These are phyloP conservation scores for Raddia distichophylla DNA, from an alignment of 176 grass and related monocot species.

Conservation along the genomic window DNA sequence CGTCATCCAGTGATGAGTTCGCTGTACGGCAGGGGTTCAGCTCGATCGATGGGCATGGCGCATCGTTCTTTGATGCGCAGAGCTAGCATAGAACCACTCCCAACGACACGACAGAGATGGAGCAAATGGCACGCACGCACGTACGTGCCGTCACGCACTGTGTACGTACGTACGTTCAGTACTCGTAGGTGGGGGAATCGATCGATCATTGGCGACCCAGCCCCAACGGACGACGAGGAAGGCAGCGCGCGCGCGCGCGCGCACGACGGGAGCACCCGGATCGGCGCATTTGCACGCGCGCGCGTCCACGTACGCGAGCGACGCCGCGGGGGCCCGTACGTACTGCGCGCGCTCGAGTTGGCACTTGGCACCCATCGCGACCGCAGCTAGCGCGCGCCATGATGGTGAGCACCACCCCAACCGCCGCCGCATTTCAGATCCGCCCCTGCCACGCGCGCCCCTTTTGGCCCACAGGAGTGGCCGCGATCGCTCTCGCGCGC, in stretches of 20 bases:
- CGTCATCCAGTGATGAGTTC: not conserved
- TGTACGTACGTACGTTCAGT: too few relatives aligned
- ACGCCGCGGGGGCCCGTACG: not conserved
- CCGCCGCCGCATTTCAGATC: constrained; percentile 27
- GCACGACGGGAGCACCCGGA: not conserved
- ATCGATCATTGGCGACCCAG: too few relatives aligned
- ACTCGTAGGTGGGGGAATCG: too few relatives aligned
- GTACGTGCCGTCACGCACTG: too few relatives aligned
- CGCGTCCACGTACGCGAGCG: not conserved
- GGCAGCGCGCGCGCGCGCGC: too few relatives aligned
- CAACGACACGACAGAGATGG: too few relatives aligned
- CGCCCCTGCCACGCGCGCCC: not conserved
- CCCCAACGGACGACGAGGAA: too few relatives aligned
- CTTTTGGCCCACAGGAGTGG: constrained; percentile 38
- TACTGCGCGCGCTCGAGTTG: not conserved
- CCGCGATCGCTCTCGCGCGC: not conserved
- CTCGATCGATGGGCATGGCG: too few relatives aligned
- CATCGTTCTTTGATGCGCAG: too few relatives aligned
- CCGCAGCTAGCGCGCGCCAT: constrained; percentile 23
- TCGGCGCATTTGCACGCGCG: not conserved
- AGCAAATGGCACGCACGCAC: too few relatives aligned
- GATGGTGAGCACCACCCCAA: constrained; percentile 51
- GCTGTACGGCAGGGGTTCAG: not conserved
- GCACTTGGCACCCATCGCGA: constrained; percentile 18
- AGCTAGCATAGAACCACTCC: too few relatives aligned